Conservation (phyloP, 164 flowering plant genomes). For the Warburgia ugandensis region DNA sequence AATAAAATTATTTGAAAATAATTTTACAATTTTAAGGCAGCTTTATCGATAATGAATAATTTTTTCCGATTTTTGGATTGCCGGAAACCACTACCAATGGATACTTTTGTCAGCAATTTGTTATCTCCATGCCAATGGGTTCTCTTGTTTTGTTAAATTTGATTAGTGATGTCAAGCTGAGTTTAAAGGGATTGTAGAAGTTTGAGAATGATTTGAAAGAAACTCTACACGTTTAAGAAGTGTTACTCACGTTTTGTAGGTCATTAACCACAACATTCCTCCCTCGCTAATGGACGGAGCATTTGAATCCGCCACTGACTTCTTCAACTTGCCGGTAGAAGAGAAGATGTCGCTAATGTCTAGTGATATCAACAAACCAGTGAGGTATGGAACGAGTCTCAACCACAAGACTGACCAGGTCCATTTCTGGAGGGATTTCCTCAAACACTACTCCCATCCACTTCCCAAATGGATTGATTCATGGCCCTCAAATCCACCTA, state of each 20-base stretch:
- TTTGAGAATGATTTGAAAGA: neutral
- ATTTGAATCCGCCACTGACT: constrained; percentile 22
- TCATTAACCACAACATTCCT: constrained; percentile 37
- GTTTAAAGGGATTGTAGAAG: neutral
- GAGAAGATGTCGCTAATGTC: constrained; percentile 33
- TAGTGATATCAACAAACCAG: constrained; percentile 27
- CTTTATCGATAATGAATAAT: too few species aligned
- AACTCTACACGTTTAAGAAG: neutral
- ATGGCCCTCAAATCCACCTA: constrained; percentile 48
- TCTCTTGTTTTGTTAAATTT: neutral
- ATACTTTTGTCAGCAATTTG: too few species aligned
- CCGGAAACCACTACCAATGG: too few species aligned
- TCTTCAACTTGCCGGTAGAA: constrained; percentile 38
- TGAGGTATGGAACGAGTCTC: constrained; percentile 39
- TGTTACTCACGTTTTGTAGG: constrained; percentile 13
- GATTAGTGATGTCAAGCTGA: neutral
- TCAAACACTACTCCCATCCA: constrained; percentile 40
- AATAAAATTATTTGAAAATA: too few species aligned
- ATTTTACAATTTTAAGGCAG: too few species aligned
- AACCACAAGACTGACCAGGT: constrained; percentile 24
- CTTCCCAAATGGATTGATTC: constrained; percentile 30
- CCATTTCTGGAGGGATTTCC: constrained; percentile 44
- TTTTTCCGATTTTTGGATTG: too few species aligned
- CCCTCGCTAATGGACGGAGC: constrained; percentile 17
- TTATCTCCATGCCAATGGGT: too few species aligned